A percentile compares a stretch with the other conserved stretches of the same genome.
phyloP scores from a whole-genome alignment of 2,329 filamentous ascomycete genomes.

The Fusarium sp. region DNA sequence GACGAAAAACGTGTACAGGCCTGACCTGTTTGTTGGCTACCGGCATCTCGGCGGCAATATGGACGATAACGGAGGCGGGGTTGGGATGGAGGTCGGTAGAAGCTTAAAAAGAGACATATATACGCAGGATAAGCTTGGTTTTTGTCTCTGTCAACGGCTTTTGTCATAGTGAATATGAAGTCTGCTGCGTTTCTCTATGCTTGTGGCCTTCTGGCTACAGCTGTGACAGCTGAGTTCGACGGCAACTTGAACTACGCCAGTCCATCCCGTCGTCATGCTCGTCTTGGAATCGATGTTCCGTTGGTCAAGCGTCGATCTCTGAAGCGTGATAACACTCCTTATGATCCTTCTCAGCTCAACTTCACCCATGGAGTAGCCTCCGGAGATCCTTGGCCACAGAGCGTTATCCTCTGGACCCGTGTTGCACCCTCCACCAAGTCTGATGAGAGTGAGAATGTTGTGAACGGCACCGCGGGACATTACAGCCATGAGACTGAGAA shows the following conservation, averaged over 20 bases:
- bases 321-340: constrained; percentile 14
- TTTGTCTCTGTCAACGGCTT: background rate
- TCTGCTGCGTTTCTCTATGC: background rate
- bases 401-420: constrained; percentile 65
- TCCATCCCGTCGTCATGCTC: constrained; percentile 70
- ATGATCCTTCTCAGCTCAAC: constrained; percentile 51
- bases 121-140: background rate
- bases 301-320: constrained; percentile 25
- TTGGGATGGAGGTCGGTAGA: background rate
- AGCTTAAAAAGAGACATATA: constrained; percentile 8
- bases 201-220: constrained; percentile 5
- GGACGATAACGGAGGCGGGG: background rate
- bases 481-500: constrained; percentile 59
- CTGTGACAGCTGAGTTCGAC: constrained; percentile 25
- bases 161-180: constrained; percentile 9
- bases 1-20: constrained; percentile 23
- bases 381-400: constrained; percentile 62
- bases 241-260: constrained; percentile 73
- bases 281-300: constrained; percentile 71
- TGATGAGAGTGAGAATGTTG: constrained; percentile 50
- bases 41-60: background rate
- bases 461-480: constrained; percentile 52
- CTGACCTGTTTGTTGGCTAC: constrained; percentile 14
- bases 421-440: constrained; percentile 56
- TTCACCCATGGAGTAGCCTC: constrained; percentile 71